Conservation (phyloP, 371 early-diverging fungal genomes). For the Batkoa obscura region DNA sequence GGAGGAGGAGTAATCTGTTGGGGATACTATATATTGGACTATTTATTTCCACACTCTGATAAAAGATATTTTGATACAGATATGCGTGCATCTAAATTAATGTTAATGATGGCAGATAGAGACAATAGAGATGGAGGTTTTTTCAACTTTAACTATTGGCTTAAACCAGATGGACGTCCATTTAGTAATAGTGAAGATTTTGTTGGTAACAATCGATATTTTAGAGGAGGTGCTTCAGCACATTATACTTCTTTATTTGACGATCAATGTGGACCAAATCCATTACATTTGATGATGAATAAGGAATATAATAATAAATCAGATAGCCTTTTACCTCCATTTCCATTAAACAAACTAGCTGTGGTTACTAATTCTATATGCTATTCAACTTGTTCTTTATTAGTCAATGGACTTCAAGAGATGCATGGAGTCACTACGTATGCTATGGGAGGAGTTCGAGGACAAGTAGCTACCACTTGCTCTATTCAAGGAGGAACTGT, state of each 20-base stretch:
- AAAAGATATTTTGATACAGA: neutral
- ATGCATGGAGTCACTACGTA: neutral
- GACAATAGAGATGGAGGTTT: neutral
- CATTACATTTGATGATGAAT: no score
- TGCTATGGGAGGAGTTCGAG: neutral
- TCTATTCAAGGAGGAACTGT: conserved; percentile 3
- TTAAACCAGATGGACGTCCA: neutral
- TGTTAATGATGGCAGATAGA: neutral
- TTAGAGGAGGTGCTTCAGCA: neutral
- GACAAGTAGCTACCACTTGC: neutral
- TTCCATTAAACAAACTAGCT: neutral
- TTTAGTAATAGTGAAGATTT: neutral
- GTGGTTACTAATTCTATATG: conserved; percentile 2
- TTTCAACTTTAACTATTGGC: neutral
- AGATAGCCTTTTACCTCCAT: neutral
- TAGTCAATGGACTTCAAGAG: conserved; percentile 1
- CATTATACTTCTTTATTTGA: neutral
- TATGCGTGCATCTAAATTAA: neutral
- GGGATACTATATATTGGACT: conserved; percentile 15
- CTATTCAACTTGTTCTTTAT: conserved; percentile 4
- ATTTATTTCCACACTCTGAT: conserved; percentile 10
- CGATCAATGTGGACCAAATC: neutral
- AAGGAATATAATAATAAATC: neutral
- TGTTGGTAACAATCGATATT: neutral
- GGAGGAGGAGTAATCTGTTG: conserved; percentile 16